Conservation (phyloP, 2,329 filamentous ascomycete species). For the Orbilia brochopaga region DNA sequence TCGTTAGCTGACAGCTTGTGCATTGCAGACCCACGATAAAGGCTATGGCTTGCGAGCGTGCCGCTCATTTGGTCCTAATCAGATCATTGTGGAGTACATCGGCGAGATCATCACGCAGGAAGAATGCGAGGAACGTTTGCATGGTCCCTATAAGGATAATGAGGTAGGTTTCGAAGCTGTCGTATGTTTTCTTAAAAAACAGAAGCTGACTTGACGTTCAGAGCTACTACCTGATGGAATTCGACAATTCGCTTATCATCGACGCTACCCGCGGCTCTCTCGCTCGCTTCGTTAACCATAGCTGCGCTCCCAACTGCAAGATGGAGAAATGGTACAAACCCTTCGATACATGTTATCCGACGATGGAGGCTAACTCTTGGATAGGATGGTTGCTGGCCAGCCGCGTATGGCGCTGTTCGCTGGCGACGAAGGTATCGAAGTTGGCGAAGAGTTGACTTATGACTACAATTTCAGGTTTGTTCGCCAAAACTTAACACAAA, state of each 20-base stretch:
- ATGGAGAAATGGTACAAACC: conserved; percentile 80
- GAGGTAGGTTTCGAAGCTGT: conserved; percentile 67
- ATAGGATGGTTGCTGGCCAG: conserved; percentile 81
- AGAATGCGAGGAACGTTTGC: conserved; percentile 93
- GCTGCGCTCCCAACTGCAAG: conserved; percentile 88
- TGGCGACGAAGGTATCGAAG: conserved; percentile 85
- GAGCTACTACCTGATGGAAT: conserved; percentile 99
- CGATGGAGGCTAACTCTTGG: conserved; percentile 15
- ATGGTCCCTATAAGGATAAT: conserved; percentile 89
- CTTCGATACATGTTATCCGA: neutral
- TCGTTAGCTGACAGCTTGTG: conserved; percentile 15
- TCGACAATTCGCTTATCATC: conserved; percentile 98
- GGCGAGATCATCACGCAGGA: conserved; percentile 96
- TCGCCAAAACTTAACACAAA: neutral
- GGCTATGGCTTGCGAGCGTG: conserved; percentile 92
- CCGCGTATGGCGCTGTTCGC: conserved; percentile 97
- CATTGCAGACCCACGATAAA: conserved; percentile 73
- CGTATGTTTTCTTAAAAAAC: conserved; percentile 1
- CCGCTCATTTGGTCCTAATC: conserved; percentile 81
- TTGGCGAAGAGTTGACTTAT: conserved; percentile 94
- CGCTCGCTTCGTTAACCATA: conserved; percentile 90
- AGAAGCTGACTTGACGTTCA: conserved; percentile 58
- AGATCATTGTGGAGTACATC: conserved; percentile 98
- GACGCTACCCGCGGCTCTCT: conserved; percentile 95
- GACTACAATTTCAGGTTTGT: conserved; percentile 76